A percentile compares a stretch with the other conserved stretches of the same genome.
Evolutionary conservation across 208 protist species (phyloP).

Genomic region (Acanthamoeba castellanii): DNA sequence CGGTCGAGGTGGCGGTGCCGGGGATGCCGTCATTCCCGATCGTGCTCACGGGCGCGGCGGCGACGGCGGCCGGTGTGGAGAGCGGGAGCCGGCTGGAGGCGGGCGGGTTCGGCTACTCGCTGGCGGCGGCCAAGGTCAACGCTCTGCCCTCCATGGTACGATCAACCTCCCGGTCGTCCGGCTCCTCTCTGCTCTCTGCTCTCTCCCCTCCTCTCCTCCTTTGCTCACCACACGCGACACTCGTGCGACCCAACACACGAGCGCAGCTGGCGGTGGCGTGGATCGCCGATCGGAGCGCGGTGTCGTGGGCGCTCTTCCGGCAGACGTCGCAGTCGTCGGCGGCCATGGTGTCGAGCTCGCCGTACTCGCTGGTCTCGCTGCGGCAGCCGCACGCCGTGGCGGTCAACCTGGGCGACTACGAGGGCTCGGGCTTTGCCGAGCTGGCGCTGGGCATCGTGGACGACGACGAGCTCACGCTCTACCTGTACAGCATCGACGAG

Average conservation of each 20-base stretch:
- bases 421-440: background rate
- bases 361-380: background rate
- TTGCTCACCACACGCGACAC: no score
- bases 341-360: background rate
- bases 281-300: constrained; percentile 18
- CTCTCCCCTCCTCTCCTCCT: background rate
- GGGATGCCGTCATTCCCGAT: background rate
- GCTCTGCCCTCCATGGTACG: background rate
- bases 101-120: background rate
- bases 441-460: constrained; percentile 5
- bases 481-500: background rate
- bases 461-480: background rate
- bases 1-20: background rate
- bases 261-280: background rate
- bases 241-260: no score
- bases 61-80: no score
- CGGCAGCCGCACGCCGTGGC: background rate
- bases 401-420: constrained; percentile 50
- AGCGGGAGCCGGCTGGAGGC: background rate
- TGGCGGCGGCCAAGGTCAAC: background rate
- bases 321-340: background rate
- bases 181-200: background rate
- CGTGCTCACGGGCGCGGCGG: no score
- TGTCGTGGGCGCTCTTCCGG: background rate
- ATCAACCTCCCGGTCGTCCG: no score